Base-by-base conservation (phyloP, 2,329 filamentous ascomycete genomes). In the Stachybotrys chartarum region DNA sequence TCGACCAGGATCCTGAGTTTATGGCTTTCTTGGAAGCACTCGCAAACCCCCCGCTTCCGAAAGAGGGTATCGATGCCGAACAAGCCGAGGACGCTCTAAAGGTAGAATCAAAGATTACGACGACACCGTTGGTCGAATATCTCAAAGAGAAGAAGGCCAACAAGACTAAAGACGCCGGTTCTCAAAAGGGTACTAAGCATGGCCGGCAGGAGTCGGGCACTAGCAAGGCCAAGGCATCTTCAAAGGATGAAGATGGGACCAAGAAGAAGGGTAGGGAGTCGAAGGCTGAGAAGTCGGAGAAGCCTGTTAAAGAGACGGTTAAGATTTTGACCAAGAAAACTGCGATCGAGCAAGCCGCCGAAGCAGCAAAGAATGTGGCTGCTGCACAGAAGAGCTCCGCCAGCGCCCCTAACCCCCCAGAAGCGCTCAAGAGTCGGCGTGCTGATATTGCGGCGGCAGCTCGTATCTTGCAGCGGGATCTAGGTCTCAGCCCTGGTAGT, bases 1-100 rank as follows among this genome's bases (percentile, higher is more conserved):
- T 99, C 61, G 94, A 99, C 64, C 91, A 96, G 68, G 94, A 99
- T 66, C 85, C 90, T 0, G 94, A 97, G 63, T 99, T 97, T 64
- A 95, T 97, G 76, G 85, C 86, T 30, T 99, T 97, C 68, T 80
- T 99, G 7, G 89, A 95, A 69, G 88, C 83, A 54, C 80, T 97
- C 50, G 95, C 92, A 1, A 91, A 95, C 62, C 82, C 82, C 1
- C 70, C 72, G 8, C 73, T 74, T 1, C 64, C 74, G 6, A 81
- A 78, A 53, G 78, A 72, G 32, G 61, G 60, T n/a, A 53, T 61
- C 7, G 71, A 83, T n/a, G 63, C 68, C 11, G 75, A 80, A 16
- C 69, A 70, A 6, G 65, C 58, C 5, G 73, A 74, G 10, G 74
- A 78, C 12, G 58, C 72, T 16, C 61, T 72, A 12, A 80, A 79